Conservation (phyloP, 306 rosid genomes). For the Abrus precatorius region DNA sequence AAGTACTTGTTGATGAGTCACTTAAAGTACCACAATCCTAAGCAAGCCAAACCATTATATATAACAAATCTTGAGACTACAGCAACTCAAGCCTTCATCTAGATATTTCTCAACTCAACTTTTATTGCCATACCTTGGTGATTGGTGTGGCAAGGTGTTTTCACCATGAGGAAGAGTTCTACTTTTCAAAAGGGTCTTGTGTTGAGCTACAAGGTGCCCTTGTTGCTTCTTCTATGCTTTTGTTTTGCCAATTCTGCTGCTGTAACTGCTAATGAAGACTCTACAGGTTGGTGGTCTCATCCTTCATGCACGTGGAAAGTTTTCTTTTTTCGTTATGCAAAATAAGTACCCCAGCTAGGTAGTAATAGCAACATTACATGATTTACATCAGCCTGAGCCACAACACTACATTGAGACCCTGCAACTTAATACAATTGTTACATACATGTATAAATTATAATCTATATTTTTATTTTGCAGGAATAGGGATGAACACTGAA, state of each 20-base stretch:
- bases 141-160: background rate
- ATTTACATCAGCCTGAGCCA: background rate
- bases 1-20: background rate
- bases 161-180: background rate
- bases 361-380: background rate
- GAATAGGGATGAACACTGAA: too few relatives aligned
- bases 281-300: background rate
- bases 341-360: background rate
- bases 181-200: background rate
- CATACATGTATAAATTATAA: too few relatives aligned
- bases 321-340: background rate
- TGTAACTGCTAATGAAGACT: background rate
- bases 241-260: background rate
- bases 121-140: background rate
- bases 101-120: background rate
- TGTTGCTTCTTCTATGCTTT: background rate
- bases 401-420: background rate
- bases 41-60: background rate
- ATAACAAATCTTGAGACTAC: slow-evolving; percentile 1
- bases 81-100: background rate
- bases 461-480: too few relatives aligned
- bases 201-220: background rate
- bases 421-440: too few relatives aligned
- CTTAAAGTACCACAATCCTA: background rate
- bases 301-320: background rate